These are phyloP conservation scores for Coemansia sp. DNA, from an alignment of 192 early-diverging fungal genomes.

Conservation along the genomic window DNA sequence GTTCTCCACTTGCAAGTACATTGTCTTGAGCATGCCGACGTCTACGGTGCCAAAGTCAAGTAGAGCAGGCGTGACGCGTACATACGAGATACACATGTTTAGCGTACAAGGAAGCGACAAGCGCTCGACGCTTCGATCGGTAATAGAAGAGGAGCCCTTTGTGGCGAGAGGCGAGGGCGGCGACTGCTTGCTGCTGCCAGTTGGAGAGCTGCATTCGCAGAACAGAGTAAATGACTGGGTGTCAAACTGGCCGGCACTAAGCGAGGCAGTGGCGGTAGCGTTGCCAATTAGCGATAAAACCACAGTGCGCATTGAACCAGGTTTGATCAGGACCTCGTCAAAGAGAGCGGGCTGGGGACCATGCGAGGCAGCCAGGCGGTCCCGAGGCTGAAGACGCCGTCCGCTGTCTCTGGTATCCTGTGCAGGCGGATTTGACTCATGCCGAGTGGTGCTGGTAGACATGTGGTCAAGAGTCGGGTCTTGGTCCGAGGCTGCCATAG, in stretches of 20 bases:
- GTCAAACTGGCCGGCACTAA: conserved; percentile 70
- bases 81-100: conserved; percentile 88
- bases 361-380: conserved; percentile 3
- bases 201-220: conserved; percentile 56
- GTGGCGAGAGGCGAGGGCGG: conserved; percentile 16
- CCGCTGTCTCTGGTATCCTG: conserved; percentile 1
- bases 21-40: conserved; percentile 87
- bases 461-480: neutral
- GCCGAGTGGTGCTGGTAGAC: neutral
- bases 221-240: conserved; percentile 70
- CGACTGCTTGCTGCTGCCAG: conserved; percentile 30
- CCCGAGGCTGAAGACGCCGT: conserved; percentile 5
- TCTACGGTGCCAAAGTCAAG: conserved; percentile 96
- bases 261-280: conserved; percentile 24
- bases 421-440: neutral
- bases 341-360: conserved; percentile 27
- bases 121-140: conserved; percentile 52
- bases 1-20: conserved; percentile 80
- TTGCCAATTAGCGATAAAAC: conserved; percentile 69
- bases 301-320: conserved; percentile 80
- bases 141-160: conserved; percentile 50
- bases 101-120: conserved; percentile 84
- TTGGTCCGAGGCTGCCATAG: conserved; percentile 1
- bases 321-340: conserved; percentile 83
- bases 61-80: conserved; percentile 78